Evolutionary conservation across 2,329 filamentous ascomycete genomes (phyloP), one percentile per base, ranked within the genome.

Genomic region (Allantophomopsis cytisporea): DNA sequence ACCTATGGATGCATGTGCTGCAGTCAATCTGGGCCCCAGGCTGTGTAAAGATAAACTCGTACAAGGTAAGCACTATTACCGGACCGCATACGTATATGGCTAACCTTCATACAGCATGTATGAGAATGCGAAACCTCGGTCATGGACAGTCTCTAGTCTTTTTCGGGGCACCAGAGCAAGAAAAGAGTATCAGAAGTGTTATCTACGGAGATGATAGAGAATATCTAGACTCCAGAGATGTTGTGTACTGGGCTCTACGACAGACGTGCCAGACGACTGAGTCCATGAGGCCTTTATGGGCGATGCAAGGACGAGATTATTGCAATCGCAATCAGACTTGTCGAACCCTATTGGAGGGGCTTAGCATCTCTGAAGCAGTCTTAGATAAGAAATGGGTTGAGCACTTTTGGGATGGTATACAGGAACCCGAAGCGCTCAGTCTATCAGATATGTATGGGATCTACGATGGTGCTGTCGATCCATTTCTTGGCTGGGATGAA

Each of bases 61-160:
- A 0, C 81, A 87, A 67, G 78, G 75, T 75, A 59, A 51, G 61
- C n/a, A n/a, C 43, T 8, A 45, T 36, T 39, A 35, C 20, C 8
- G 5, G 20, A 21, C 5, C 20, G 8, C 5, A 8, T 21, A 5
- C 5, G 5, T 21, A 21, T 21, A 45, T 45, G 15, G 30, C 33
- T 33, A 30, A 43, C 13, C 13, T 7, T 28, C 5, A 10, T 12
- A n/a, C 31, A 73, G 78, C 77, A 0, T 81, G 77, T 42, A 83
- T 82, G 76, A 57, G 81, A n/a, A 76, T 86, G 70, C 57, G 80
- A 10, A 73, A 78, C 42, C 63, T 88, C 0, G 81, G 78, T 0
- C 58, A 72, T 2, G 78, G 78, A 0, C 80, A 87, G 46, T 75
- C 72, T 0, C 67, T 85, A 0, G 59, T 71, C 0, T 83, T 83